Conservation (phyloP, 768 basidiomycete species). For the Rhizopogon rudus region DNA sequence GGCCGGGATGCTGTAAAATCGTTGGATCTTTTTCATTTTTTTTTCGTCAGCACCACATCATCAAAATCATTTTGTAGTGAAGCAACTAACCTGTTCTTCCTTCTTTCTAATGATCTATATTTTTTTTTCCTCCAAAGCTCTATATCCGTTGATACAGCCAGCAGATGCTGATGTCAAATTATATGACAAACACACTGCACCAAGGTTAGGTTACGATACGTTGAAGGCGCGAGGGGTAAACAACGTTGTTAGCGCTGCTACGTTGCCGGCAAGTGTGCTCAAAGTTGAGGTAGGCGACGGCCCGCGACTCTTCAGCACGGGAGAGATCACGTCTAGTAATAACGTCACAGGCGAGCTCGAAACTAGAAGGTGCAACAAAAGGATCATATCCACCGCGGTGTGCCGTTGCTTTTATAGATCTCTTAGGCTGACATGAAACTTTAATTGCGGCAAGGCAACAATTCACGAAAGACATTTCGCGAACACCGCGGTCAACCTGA, state of each 20-base stretch:
- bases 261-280: constrained; percentile 10
- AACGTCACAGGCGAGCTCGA: constrained; percentile 6
- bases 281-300: constrained; percentile 4
- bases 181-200: background rate
- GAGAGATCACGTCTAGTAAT: background rate
- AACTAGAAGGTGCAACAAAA: constrained; percentile 11
- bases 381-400: constrained; percentile 3
- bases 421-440: constrained; percentile 21
- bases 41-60: constrained; percentile 12
- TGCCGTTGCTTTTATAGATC: constrained; percentile 24
- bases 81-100: constrained; percentile 12
- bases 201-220: constrained; percentile 1
- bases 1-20: constrained; percentile 7
- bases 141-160: background rate
- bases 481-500: constrained; percentile 26
- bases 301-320: background rate
- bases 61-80: constrained; percentile 6
- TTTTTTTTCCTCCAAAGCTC: constrained; percentile 1
- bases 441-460: constrained; percentile 22
- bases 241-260: background rate
- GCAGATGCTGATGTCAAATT: constrained; percentile 1
- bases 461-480: constrained; percentile 12
- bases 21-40: constrained; percentile 2
- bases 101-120: constrained; percentile 1
- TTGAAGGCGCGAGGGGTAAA: background rate